phyloP scores from a whole-genome alignment of 2,329 filamentous ascomycete genomes.

The Talaromyces marneffei region DNA sequence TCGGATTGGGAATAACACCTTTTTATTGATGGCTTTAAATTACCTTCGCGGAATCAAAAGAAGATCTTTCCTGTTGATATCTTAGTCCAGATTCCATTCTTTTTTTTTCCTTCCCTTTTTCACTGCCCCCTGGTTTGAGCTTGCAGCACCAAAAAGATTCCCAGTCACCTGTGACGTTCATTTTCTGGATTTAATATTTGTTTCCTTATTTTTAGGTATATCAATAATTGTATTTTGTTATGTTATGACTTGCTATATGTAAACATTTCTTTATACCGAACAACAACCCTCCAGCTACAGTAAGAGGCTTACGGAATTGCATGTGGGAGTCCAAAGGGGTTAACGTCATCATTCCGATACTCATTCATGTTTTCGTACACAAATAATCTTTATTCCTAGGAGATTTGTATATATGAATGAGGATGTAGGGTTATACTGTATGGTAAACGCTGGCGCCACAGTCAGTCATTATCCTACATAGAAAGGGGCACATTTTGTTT shows the following conservation, averaged over 20 bases:
- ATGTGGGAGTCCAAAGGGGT: too few species aligned
- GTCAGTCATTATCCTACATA: too few species aligned
- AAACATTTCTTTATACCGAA: not conserved
- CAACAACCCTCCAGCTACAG: too few species aligned
- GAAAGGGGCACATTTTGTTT: too few species aligned
- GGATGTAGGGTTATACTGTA: too few species aligned
- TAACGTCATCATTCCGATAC: too few species aligned
- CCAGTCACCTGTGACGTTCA: constrained; percentile 11
- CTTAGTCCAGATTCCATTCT: constrained; percentile 13
- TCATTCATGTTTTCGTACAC: too few species aligned
- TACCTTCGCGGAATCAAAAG: constrained; percentile 19
- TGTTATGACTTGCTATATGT: not conserved
- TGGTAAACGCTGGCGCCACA: too few species aligned
- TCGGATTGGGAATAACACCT: constrained; percentile 27
- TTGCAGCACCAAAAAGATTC: constrained; percentile 13
- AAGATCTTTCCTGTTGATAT: constrained; percentile 22
- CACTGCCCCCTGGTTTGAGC: constrained; percentile 14
- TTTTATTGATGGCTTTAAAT: constrained; percentile 30
- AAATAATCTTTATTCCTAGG: too few species aligned
- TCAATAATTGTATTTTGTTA: constrained; percentile 16
- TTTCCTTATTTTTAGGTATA: constrained; percentile 10
- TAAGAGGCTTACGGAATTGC: too few species aligned
- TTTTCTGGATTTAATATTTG: constrained; percentile 19
- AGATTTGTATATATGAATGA: too few species aligned
- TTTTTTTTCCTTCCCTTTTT: constrained; percentile 14